These are phyloP conservation scores for Ilex asprella DNA, from an alignment of 257 asterid genomes.

Conservation along the genomic window DNA sequence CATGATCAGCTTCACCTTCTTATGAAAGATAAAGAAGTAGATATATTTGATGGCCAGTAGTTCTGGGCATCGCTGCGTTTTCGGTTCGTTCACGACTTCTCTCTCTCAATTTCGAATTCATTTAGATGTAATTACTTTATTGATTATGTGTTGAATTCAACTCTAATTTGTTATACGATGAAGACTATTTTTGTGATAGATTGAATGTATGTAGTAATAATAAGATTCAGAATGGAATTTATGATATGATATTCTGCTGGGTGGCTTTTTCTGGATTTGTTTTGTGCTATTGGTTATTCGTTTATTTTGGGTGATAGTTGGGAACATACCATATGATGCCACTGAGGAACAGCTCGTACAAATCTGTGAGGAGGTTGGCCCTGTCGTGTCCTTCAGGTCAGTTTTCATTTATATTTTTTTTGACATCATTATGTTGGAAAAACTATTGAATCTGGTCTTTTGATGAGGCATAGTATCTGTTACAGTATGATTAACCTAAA, in stretches of 20 bases:
- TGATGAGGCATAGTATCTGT: no score
- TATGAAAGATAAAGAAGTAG: slow-evolving; percentile 19
- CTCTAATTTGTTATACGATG: background rate
- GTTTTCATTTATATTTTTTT: slow-evolving; percentile 9
- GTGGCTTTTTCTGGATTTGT: background rate
- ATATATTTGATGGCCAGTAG: slow-evolving; percentile 32
- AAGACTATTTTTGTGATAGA: background rate
- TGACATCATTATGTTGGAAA: no score
- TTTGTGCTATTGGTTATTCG: slow-evolving; percentile 9
- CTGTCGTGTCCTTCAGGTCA: slow-evolving; percentile 93
- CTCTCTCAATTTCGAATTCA: background rate
- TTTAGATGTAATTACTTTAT: background rate
- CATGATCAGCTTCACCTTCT: slow-evolving; percentile 28
- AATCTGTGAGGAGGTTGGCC: slow-evolving; percentile 96
- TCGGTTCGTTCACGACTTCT: slow-evolving; percentile 38
- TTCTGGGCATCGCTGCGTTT: slow-evolving; percentile 86
- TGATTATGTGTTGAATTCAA: background rate
- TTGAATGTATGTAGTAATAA: background rate
- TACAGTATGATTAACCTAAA: no score
- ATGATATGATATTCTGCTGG: background rate
- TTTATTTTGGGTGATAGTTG: slow-evolving; percentile 39
- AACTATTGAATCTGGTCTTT: no score
- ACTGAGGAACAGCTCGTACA: slow-evolving; percentile 91
- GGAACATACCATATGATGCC: slow-evolving; percentile 96
- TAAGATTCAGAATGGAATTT: background rate